Evolutionary conservation across 1,284 basidiomycete genomes (phyloP), one percentile per base, ranked within the genome.

Genomic region (Apiotrichum gamsii): DNA sequence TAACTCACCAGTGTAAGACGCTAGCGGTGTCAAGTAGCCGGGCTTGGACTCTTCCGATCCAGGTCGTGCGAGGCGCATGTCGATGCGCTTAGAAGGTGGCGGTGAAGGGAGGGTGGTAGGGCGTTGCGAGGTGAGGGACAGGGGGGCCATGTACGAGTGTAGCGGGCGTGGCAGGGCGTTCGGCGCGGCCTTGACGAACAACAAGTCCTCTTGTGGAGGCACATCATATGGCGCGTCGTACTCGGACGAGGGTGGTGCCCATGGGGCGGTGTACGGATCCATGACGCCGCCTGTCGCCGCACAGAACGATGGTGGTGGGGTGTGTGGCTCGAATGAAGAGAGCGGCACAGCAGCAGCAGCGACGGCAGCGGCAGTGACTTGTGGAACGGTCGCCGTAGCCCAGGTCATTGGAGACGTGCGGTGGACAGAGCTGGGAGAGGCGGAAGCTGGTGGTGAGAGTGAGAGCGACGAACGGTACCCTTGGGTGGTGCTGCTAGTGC

Each of bases 51-150:
- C 60, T 29, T 59, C 48, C 0, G 63, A 51, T 5, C 65, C 65
- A n/a, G 57, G 49, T 39, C 52, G 38, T 5, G 67, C 65, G 53
- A 70, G 62, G 29, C 61, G 55, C 67, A 70, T 70, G 41, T 67
- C 61, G 56, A 61, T 59, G 45, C 46, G 46, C 34, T 49, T 54
- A 2, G 49, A 48, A 2, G 49, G 43, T 3, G 52, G 52, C 19
- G 52, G 49, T 11, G 52, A 46, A 10, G 39, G 46, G 4, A 36
- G 35, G 8, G 28, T 38, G 14, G 42, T 13, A 19, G 33, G 15
- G 30, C 16, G 31, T 21, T 28, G 21, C 29, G 43, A 37, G 31
- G 39, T 38, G 23, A 54, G 30, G 3, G 52, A 48, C 19, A 54
- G 20, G 20, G 52, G 45, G 18, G 49, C 49, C 46, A 54, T 51